Evolutionary conservation across 1,284 basidiomycete genomes (phyloP), one percentile per base, ranked within the genome.

Genomic region (Moesziomyces sp.): DNA sequence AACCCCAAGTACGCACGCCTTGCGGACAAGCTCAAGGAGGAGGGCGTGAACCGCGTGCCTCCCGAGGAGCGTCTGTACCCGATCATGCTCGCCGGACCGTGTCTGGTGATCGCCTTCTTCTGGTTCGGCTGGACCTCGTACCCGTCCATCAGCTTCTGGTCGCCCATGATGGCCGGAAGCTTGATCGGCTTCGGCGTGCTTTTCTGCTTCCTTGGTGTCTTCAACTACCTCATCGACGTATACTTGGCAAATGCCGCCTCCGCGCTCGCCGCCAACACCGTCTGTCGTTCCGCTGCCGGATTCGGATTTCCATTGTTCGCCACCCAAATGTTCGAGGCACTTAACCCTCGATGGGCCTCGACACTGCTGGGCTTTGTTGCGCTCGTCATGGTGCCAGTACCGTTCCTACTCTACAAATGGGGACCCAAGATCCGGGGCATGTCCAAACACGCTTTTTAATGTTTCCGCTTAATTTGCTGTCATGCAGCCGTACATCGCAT

Each of bases 291-390:
- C 3, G 83, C 88, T 3, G 87, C 90, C 54, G 91, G 90, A 4
- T 89, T 88, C 1, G 86, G 84, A 0, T 84, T 86, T 80, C 86
- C 87, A 0, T 77, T 88, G 3, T 88, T 88, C 64, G 86, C 87
- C 0, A 38, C 58, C 1, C 86, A 87, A 63, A 87, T 88, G 87
- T 88, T 85, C 80, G 64, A 84, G 7, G 84, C 75, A 18, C 82
- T 93, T 5, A 91, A 90, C 1, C 89, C 91, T 0, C 90, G 91
- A 0, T 92, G 92, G 8, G 91, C 91, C 0, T 90, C 90, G 0
- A 90, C 89, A 13, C 85, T 93, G n/a, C 84, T 93, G 7, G 92
- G 89, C 0, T 91, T 91, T 6, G 80, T 93, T 26, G 87, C 89
- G 52, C 87, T 89, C 7, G 63, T 90, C 19, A 88, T 91, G 87